A percentile compares a stretch with the other conserved stretches of the same genome.
These are phyloP conservation scores for Xerocomellus intermedius DNA, from an alignment of 768 basidiomycete genomes.

Conservation along the genomic window DNA sequence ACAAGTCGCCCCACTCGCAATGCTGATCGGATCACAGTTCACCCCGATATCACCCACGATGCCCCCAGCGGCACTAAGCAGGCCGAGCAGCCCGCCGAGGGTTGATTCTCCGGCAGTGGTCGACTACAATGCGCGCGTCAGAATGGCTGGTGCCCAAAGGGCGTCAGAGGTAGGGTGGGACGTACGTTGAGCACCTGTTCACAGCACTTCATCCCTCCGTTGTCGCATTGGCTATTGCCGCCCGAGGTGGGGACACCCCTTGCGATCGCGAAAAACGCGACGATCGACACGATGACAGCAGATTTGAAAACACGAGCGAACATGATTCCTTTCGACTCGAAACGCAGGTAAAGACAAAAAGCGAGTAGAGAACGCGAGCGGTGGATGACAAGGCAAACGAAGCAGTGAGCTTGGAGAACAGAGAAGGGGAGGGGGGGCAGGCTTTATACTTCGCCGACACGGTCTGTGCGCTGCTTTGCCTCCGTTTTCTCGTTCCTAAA, in stretches of 20 bases:
- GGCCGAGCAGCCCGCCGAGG: not conserved
- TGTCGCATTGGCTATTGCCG: constrained; percentile 6
- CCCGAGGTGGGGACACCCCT: not conserved
- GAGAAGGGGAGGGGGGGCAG: not conserved
- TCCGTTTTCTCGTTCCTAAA: not conserved
- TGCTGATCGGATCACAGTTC: constrained; percentile 1
- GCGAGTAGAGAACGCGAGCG: not conserved
- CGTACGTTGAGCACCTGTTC: not conserved
- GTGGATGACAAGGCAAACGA: not conserved
- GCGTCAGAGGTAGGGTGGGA: not conserved
- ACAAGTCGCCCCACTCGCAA: not conserved
- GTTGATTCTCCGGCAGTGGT: not conserved
- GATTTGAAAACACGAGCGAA: constrained; percentile 12
- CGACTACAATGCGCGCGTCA: constrained; percentile 2
- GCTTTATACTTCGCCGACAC: constrained; percentile 14
- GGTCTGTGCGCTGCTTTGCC: constrained; percentile 1
- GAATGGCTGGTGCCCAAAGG: not conserved
- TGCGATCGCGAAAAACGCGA: constrained; percentile 6
- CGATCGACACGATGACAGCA: constrained; percentile 6
- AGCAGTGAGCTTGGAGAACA: not conserved
- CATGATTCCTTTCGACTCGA: constrained; percentile 7
- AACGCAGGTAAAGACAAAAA: not conserved
- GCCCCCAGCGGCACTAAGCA: not conserved
- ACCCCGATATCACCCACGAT: constrained; percentile 3
- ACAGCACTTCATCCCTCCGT: constrained; percentile 12